Evolutionary conservation across 768 basidiomycete species (phyloP).

Genomic region (Boletus reticuloceps): DNA sequence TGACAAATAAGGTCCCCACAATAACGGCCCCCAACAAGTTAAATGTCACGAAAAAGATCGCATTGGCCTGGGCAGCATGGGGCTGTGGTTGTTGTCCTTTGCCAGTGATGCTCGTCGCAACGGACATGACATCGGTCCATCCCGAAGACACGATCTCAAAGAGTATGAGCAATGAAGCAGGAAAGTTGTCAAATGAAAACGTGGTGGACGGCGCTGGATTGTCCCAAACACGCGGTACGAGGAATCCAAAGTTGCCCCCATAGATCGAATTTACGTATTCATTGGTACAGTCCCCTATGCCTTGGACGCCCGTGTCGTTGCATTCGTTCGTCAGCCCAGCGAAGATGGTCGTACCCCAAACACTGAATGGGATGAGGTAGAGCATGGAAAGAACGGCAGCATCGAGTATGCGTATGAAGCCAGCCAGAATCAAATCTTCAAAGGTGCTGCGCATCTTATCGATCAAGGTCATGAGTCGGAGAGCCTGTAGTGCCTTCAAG

Average conservation of each 20-base stretch:
- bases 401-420: constrained; percentile 80
- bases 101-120: constrained; percentile 77
- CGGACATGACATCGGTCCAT: constrained; percentile 91
- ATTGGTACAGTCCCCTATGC: constrained; percentile 63
- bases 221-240: constrained; percentile 85
- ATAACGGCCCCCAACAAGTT: constrained; percentile 89
- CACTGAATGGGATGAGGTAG: constrained; percentile 89
- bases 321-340: constrained; percentile 79
- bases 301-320: constrained; percentile 60
- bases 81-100: constrained; percentile 62
- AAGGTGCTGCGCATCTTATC: constrained; percentile 86
- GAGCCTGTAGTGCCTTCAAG: constrained; percentile 83
- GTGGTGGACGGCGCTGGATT: constrained; percentile 79
- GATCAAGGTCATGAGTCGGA: constrained; percentile 88
- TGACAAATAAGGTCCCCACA: constrained; percentile 87
- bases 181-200: constrained; percentile 90
- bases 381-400: constrained; percentile 87
- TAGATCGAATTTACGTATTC: constrained; percentile 70
- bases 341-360: constrained; percentile 95
- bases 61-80: constrained; percentile 77
- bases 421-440: constrained; percentile 82
- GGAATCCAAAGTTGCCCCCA: constrained; percentile 61
- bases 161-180: constrained; percentile 79
- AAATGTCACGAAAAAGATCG: constrained; percentile 88
- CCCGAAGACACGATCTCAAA: constrained; percentile 98